phyloP scores from a whole-genome alignment of 148 eudicot species.

The Limonium bicolor region DNA sequence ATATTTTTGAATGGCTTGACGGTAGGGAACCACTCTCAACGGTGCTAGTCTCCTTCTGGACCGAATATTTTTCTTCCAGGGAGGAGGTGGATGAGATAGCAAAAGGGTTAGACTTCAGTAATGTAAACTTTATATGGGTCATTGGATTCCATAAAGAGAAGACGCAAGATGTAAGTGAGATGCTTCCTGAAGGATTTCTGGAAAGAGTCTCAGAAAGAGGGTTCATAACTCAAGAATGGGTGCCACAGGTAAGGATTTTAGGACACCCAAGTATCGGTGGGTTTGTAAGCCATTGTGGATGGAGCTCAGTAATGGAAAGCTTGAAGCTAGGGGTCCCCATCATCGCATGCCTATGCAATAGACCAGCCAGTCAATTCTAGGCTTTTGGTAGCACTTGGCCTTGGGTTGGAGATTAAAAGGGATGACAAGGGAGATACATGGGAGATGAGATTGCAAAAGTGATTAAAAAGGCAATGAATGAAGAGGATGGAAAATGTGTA shows the following conservation, averaged over 20 bases:
- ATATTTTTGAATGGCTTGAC: slow-evolving; percentile 2
- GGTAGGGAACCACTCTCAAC: background rate
- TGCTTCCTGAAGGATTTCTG: slow-evolving; percentile 5
- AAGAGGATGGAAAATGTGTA: slow-evolving; percentile 3
- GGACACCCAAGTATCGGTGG: slow-evolving; percentile 4
- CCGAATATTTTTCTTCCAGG: slow-evolving; percentile 2
- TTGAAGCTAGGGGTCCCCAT: slow-evolving; percentile 8
- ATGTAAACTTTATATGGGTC: slow-evolving; percentile 7
- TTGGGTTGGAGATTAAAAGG: slow-evolving; percentile 3
- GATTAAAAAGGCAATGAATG: slow-evolving; percentile 1
- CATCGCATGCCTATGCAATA: slow-evolving; percentile 8
- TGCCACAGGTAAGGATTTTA: slow-evolving; percentile 1
- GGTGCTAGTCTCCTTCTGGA: slow-evolving; percentile 5
- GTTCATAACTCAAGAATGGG: slow-evolving; percentile 3
- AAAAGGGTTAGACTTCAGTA: slow-evolving; percentile 5
- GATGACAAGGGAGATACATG: slow-evolving; percentile 2
- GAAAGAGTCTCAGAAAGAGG: slow-evolving; percentile 1
- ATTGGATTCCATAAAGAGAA: slow-evolving; percentile 1
- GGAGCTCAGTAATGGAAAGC: slow-evolving; percentile 6
- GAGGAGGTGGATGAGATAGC: slow-evolving; percentile 5
- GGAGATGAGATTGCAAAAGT: slow-evolving; percentile 8
- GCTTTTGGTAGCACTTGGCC: slow-evolving; percentile 1
- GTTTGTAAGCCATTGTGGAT: slow-evolving; percentile 10
- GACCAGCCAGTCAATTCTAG: slow-evolving; percentile 9
- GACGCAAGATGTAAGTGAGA: background rate